Evolutionary conservation across 2,329 filamentous ascomycete species (phyloP).

Genomic region (Calonectria montana): DNA sequence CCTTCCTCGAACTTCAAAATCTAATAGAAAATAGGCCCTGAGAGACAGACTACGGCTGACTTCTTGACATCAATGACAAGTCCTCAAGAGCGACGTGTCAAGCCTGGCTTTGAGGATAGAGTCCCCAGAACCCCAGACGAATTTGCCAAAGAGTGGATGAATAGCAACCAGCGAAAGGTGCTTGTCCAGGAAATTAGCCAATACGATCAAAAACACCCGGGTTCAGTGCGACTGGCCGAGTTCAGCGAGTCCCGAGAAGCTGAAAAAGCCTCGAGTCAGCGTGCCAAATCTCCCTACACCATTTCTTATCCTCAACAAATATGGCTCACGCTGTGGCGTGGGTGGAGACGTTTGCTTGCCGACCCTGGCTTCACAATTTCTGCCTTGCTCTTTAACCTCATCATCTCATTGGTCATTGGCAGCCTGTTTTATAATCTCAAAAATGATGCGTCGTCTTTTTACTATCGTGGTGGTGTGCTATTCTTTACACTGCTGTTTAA

Average conservation of each 20-base stretch:
- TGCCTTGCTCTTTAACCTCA: slow-evolving; percentile 55
- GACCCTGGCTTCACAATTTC: slow-evolving; percentile 54
- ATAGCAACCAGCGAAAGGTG: slow-evolving; percentile 37
- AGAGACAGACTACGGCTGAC: slow-evolving; percentile 41
- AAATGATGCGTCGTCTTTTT: slow-evolving; percentile 57
- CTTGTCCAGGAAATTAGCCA: slow-evolving; percentile 45
- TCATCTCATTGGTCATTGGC: slow-evolving; percentile 64
- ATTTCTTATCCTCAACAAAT: slow-evolving; percentile 60
- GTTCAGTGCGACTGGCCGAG: slow-evolving; percentile 27
- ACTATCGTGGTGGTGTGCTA: slow-evolving; percentile 58
- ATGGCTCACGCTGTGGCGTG: slow-evolving; percentile 54
- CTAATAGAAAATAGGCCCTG: slow-evolving; percentile 27
- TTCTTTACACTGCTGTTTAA: slow-evolving; percentile 66
- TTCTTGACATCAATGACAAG: slow-evolving; percentile 57
- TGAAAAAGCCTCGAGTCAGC: slow-evolving; percentile 48
- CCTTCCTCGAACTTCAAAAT: fast-evolving
- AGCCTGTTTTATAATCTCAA: slow-evolving; percentile 62
- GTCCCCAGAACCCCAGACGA: slow-evolving; percentile 52
- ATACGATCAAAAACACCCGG: slow-evolving; percentile 41
- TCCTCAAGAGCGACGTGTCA: slow-evolving; percentile 48
- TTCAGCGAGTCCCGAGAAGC: slow-evolving; percentile 36
- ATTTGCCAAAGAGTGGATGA: slow-evolving; percentile 49
- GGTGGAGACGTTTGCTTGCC: slow-evolving; percentile 51
- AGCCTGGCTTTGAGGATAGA: slow-evolving; percentile 44
- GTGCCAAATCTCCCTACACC: slow-evolving; percentile 59